phyloP scores from a whole-genome alignment of 2,329 filamentous ascomycete species.

The Blastomyces emzantsi region DNA sequence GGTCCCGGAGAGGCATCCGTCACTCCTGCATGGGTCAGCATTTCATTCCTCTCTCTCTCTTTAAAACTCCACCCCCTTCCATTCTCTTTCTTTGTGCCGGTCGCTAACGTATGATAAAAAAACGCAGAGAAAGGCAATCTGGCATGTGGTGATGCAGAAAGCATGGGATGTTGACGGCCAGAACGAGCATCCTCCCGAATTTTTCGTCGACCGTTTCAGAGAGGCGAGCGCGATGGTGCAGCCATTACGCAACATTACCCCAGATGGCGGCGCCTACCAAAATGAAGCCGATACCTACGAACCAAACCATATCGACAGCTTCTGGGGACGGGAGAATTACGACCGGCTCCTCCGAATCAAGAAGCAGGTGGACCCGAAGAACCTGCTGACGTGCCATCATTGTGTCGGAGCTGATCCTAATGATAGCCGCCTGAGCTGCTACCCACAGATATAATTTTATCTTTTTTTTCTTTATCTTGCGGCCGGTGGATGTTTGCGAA shows the following conservation, averaged over 20 bases:
- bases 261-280: constrained; percentile 27
- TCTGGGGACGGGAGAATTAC: constrained; percentile 35
- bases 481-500: background rate
- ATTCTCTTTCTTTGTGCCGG: background rate
- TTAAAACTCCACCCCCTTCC: background rate
- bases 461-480: background rate
- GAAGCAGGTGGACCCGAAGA: constrained; percentile 33
- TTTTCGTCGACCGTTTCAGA: constrained; percentile 14
- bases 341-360: constrained; percentile 29
- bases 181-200: constrained; percentile 11
- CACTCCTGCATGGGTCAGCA: constrained; percentile 16
- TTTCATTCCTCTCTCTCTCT: background rate
- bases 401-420: constrained; percentile 43
- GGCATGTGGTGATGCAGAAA: constrained; percentile 17
- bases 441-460: constrained; percentile 4
- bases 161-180: constrained; percentile 7
- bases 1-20: constrained; percentile 17
- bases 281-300: constrained; percentile 32
- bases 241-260: constrained; percentile 16
- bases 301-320: constrained; percentile 32
- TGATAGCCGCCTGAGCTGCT: constrained; percentile 8
- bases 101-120: background rate
- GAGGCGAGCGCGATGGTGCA: constrained; percentile 14
- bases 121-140: constrained; percentile 14
- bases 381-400: constrained; percentile 41